phyloP scores from a whole-genome alignment of 1,139 yeast species.

The Geotrichum australiense region DNA sequence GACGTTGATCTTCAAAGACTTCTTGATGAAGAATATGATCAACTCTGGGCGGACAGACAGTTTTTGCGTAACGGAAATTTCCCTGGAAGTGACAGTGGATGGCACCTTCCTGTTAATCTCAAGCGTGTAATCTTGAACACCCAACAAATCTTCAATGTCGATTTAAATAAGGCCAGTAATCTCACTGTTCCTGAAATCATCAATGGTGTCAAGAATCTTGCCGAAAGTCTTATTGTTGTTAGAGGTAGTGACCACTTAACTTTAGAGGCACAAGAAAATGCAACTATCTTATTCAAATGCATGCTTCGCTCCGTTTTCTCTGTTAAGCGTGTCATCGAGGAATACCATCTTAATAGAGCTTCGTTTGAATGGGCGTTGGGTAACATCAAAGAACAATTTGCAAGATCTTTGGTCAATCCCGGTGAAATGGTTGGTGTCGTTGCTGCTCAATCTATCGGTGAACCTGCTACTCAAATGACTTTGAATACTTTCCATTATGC shows the following conservation, averaged over 20 bases:
- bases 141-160: slow-evolving; percentile 93
- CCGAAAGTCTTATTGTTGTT: slow-evolving; percentile 62
- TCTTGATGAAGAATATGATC: slow-evolving; percentile 78
- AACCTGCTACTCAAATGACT: slow-evolving; percentile 99
- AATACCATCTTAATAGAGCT: slow-evolving; percentile 71
- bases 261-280: slow-evolving; percentile 86
- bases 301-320: slow-evolving; percentile 88
- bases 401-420: slow-evolving; percentile 88
- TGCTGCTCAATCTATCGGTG: slow-evolving; percentile 99
- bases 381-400: slow-evolving; percentile 89
- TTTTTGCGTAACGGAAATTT: slow-evolving; percentile 75
- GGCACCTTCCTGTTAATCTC: slow-evolving; percentile 97
- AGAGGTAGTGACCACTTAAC: slow-evolving; percentile 75
- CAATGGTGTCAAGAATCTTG: slow-evolving; percentile 60
- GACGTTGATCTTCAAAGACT: slow-evolving; percentile 75
- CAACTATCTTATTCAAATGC: slow-evolving; percentile 84
- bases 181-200: slow-evolving; percentile 78
- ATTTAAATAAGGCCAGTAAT: slow-evolving; percentile 84
- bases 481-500: slow-evolving; percentile 99
- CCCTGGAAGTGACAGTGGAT: slow-evolving; percentile 86
- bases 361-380: slow-evolving; percentile 97
- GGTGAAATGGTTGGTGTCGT: slow-evolving; percentile 99
- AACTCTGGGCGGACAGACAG: slow-evolving; percentile 66
- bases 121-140: slow-evolving; percentile 97
- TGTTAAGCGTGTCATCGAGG: slow-evolving; percentile 84